Conservation (phyloP, 1,284 basidiomycete genomes). For the Tilletia walkeri region DNA sequence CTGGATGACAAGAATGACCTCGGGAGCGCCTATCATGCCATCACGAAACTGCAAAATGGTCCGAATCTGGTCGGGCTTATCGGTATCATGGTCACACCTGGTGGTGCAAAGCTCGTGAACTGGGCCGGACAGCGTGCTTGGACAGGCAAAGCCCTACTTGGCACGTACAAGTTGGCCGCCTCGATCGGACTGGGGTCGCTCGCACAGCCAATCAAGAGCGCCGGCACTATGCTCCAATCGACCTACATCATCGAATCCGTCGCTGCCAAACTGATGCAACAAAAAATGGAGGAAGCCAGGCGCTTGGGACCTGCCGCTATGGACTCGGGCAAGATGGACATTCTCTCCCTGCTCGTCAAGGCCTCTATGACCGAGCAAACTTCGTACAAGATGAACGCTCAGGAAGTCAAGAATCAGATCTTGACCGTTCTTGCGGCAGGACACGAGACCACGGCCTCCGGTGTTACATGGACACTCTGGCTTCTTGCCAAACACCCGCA, state of each 20-base stretch:
- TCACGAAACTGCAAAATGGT: conserved; percentile 44
- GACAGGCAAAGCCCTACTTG: not conserved
- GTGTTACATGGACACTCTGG: conserved; percentile 72
- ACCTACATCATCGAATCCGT: conserved; percentile 41
- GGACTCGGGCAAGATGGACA: conserved; percentile 31
- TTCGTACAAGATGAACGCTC: conserved; percentile 35
- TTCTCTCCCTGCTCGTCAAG: conserved; percentile 20
- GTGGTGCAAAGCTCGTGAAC: not conserved
- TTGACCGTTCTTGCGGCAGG: conserved; percentile 45
- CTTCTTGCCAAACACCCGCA: conserved; percentile 64
- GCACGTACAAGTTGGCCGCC: not conserved
- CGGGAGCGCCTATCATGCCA: conserved; percentile 40
- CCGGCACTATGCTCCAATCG: not conserved
- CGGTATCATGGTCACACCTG: conserved; percentile 12
- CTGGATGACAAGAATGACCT: conserved; percentile 37
- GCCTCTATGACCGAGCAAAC: conserved; percentile 27
- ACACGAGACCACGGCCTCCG: conserved; percentile 64
- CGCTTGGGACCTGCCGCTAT: conserved; percentile 28
- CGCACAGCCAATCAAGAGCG: not conserved
- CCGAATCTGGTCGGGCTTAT: conserved; percentile 40
- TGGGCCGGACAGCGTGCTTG: not conserved
- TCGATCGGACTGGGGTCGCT: not conserved
- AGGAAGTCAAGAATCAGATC: conserved; percentile 38
- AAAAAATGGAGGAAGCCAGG: conserved; percentile 31
- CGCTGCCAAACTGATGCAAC: conserved; percentile 35